Base-by-base conservation (phyloP, 768 basidiomycete genomes). In the Thelephora aurantiotincta region DNA sequence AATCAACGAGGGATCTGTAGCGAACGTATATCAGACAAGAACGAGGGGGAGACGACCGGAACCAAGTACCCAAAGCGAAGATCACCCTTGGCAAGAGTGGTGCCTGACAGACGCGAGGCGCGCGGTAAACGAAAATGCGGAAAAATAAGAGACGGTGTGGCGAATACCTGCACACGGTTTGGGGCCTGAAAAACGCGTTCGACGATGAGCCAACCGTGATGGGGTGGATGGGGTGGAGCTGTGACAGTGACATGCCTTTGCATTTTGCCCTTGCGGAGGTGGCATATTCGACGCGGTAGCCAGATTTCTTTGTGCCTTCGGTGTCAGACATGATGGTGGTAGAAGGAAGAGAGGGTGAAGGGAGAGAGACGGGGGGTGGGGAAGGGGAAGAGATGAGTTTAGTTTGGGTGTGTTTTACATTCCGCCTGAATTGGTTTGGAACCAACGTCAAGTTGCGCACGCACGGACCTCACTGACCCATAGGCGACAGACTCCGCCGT, bases 231-330 rank as follows among this genome's bases (percentile, higher is more conserved):
- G 53, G 41, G 51, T 51, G 45, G 11, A 44, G 41, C 47, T 47
- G 54, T 46, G 56, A 52, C 56, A 52, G 16, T 44, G 44, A 61
- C 70, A 45, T 51, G 82, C 85, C 86, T 70, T 84, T 87, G 67
- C 85, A 89, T 66, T 83, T 83, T 33, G 84, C 69, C 50, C 85
- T 72, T 50, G 65, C 70, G 48, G 76, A 78, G 41, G 64, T 50
- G 45, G 86, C 78, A 63, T 87, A 87, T 63, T 89, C 86, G 36
- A 89, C 67, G 54, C 86, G 78, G 66, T 89, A 89, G 51, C 80
- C 80, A 41, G 69, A 63, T 48, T 74, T 71, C 63, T 72, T 79
- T 47, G 46, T 49, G 14, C 52, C 55, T 52, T 66, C 67, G 33
- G 50, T 53, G 52, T 67, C 67, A 41, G 66, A 68, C 67, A 68